Base-by-base conservation (phyloP, 768 basidiomycete species). In the Russula compacta region DNA sequence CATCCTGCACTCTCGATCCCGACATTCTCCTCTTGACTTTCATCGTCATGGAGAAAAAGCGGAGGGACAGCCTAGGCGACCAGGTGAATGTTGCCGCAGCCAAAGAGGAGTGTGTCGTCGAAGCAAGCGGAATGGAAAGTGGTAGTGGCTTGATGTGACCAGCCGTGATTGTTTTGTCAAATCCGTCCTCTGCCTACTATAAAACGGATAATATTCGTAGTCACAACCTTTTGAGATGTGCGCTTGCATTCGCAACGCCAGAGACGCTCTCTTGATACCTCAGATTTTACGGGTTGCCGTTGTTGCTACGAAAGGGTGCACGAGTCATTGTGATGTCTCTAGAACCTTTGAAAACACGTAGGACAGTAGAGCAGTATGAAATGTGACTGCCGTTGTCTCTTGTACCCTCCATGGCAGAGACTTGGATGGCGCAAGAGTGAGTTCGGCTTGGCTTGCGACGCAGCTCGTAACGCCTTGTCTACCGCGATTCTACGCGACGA, bases 21-120 rank as follows among this genome's bases (percentile, higher is more conserved):
- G 81, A 83, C 69, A 72, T 83, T 51, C 71, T 83, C 43, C 70
- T 83, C 12, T 69, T 83, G 29, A 79, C 83, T 17, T 83, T 82
- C 63, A 64, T 83, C 57, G 76, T 84, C 58, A 75, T 82, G 74
- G 81, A 81, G 72, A 81, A 77, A 71, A 79, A 79, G 67, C 72
- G 79, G 44, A 74, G 79, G 19, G 78, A 79, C 46, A 69, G 69
- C 29, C 60, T 70, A 8, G 51, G 64, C 14, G 61, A 68, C 56
- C 57, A 66, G 49, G 58, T 56, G 11, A 67, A 63, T 19, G 63
- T 70, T 9, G 57, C 60, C 21, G 58, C 57, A 17, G 57, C 49
- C 19, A 53, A 67, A 10, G 67, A 67, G 43, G 71, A 69, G 32
- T 66, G 36, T 36, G 44, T 42, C 53, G 59, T 33, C 56, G 69